These are phyloP conservation scores for Hymenoscyphus fraxineus DNA, from an alignment of 2,329 filamentous ascomycete species.

Conservation along the genomic window DNA sequence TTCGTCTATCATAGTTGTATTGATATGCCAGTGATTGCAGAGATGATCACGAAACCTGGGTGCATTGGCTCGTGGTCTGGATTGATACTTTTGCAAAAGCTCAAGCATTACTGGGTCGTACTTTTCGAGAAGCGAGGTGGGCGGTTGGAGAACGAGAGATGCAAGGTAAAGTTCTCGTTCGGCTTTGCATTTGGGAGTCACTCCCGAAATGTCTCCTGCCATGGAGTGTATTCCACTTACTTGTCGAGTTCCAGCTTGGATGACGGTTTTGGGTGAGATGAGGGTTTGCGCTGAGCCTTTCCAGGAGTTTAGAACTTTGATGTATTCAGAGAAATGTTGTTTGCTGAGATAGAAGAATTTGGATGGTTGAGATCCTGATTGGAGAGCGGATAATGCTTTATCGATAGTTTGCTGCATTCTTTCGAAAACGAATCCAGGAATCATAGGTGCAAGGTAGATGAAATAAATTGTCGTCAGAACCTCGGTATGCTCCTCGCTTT, in stretches of 20 bases:
- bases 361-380: slow-evolving; percentile 9
- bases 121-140: slow-evolving; percentile 8
- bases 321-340: slow-evolving; percentile 11
- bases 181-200: background rate
- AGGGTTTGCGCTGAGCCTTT: slow-evolving; percentile 5
- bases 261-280: slow-evolving; percentile 4
- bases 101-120: slow-evolving; percentile 11
- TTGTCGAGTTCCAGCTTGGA: slow-evolving; percentile 2
- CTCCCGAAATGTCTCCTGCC: background rate
- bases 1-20: slow-evolving; percentile 13
- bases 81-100: slow-evolving; percentile 13
- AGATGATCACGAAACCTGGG: slow-evolving; percentile 13
- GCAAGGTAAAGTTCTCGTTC: slow-evolving; percentile 12
- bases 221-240: background rate
- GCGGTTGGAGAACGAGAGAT: slow-evolving; percentile 12
- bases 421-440: slow-evolving; percentile 16
- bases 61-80: background rate
- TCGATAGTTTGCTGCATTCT: slow-evolving; percentile 10
- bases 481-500: slow-evolving; percentile 8
- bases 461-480: slow-evolving; percentile 17
- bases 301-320: slow-evolving; percentile 14
- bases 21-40: slow-evolving; percentile 10
- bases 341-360: slow-evolving; percentile 14
- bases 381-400: slow-evolving; percentile 9
- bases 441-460: slow-evolving; percentile 15